Percentiles rank a stretch among this genome's conserved stretches.
Conservation (phyloP, 345 rosid genomes). For the Gossypium arboreum region DNA sequence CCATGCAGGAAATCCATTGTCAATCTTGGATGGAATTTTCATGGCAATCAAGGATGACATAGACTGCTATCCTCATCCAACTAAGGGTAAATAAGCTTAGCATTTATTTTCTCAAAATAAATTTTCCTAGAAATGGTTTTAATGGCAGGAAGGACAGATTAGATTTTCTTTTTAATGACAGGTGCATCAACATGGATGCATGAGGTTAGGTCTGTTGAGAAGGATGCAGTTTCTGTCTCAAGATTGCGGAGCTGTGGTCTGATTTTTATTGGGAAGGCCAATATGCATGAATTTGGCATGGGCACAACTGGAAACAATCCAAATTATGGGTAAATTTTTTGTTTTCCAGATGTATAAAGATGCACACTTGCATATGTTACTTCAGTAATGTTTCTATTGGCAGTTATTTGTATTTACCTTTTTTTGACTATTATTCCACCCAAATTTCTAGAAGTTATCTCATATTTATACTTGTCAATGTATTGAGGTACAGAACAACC, state of each 20-base stretch:
- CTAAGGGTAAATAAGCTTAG: constrained; percentile 47
- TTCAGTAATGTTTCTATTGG: background rate
- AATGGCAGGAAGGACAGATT: constrained; percentile 13
- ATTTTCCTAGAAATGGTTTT: background rate
- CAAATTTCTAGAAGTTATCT: background rate
- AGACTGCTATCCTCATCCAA: constrained; percentile 66
- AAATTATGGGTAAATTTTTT: constrained; percentile 66
- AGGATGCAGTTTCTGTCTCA: constrained; percentile 69
- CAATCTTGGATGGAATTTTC: constrained; percentile 78
- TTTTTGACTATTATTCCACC: background rate
- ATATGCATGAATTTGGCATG: constrained; percentile 93
- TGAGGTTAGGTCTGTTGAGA: constrained; percentile 57
- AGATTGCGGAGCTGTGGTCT: constrained; percentile 76
- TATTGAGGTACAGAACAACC: constrained; percentile 57
- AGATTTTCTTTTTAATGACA: constrained; percentile 22
- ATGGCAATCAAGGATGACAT: constrained; percentile 89
- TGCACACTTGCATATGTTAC: background rate
- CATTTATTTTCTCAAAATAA: background rate
- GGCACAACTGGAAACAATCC: constrained; percentile 94
- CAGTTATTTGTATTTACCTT: background rate
- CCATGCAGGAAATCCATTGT: constrained; percentile 66
- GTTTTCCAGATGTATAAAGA: constrained; percentile 6
- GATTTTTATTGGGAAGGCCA: constrained; percentile 79
- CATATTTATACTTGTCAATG: background rate
- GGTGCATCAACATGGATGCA: constrained; percentile 90